Percentiles rank a stretch among this genome's conserved stretches.
Conservation (phyloP, 768 basidiomycete species). For the Mycena crocata region DNA sequence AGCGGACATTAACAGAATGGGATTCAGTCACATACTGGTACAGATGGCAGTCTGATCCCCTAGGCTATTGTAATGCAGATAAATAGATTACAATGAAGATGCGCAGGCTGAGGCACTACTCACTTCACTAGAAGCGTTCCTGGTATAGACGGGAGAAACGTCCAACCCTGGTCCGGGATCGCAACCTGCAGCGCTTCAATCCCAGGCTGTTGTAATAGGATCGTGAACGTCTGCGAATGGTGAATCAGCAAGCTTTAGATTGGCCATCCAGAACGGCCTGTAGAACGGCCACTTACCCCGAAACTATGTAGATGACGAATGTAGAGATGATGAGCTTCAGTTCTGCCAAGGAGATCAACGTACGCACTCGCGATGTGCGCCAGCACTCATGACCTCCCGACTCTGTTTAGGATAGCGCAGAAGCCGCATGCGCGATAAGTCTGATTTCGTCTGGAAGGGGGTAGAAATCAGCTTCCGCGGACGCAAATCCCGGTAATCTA, state of each 20-base stretch:
- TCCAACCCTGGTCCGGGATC: neutral
- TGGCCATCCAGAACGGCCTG: neutral
- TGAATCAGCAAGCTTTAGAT: neutral
- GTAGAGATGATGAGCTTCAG: neutral
- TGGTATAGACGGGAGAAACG: neutral
- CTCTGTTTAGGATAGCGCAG: neutral
- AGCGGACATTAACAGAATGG: neutral
- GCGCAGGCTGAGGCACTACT: neutral
- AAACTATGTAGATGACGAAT: neutral
- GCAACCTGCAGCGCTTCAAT: conserved; percentile 1
- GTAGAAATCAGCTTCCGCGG: neutral
- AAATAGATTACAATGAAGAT: neutral
- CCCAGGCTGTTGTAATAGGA: neutral
- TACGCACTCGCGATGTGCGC: neutral
- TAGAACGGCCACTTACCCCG: neutral
- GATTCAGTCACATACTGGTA: neutral
- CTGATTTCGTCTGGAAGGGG: neutral
- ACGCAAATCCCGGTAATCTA: too few relatives aligned
- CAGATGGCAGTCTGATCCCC: conserved; percentile 3
- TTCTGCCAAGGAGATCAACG: neutral
- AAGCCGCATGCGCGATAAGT: neutral
- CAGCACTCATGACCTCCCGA: neutral
- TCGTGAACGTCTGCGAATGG: neutral
- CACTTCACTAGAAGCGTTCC: neutral
- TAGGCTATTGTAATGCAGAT: neutral